These are phyloP conservation scores for Globisporangium alternatum DNA, from an alignment of 352 stramenopile genomes.

Conservation along the genomic window DNA sequence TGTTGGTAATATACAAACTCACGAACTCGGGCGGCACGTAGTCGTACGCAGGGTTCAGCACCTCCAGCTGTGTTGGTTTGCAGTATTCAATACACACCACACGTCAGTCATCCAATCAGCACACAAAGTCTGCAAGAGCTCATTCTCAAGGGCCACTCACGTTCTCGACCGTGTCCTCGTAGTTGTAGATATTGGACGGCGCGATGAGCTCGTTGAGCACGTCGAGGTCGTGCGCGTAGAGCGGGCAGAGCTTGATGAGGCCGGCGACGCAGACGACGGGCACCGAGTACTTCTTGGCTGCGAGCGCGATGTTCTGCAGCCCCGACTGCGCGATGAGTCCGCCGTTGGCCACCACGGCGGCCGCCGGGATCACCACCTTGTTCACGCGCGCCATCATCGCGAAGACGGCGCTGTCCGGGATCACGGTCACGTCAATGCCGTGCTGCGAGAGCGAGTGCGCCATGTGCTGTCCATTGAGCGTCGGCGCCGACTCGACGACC, in stretches of 20 bases:
- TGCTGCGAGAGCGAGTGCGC: constrained; percentile 87
- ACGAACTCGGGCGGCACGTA: constrained; percentile 97
- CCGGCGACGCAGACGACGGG: constrained; percentile 96
- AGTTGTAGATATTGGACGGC: constrained; percentile 87
- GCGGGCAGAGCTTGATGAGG: constrained; percentile 97
- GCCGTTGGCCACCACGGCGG: constrained; percentile 97
- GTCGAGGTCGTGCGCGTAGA: constrained; percentile 98
- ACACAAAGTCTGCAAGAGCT: not conserved
- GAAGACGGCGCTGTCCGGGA: constrained; percentile 96
- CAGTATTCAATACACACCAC: not conserved
- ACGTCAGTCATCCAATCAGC: not conserved
- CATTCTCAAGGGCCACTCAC: constrained; percentile 26
- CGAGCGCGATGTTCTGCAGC: constrained; percentile 94
- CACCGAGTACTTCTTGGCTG: constrained; percentile 95
- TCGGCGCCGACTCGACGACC: constrained; percentile 91
- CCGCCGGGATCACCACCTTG: constrained; percentile 95
- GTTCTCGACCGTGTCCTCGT: constrained; percentile 87
- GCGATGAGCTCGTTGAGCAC: constrained; percentile 91
- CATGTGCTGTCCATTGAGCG: constrained; percentile 90
- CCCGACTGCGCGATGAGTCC: constrained; percentile 94
- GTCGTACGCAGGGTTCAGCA: constrained; percentile 97
- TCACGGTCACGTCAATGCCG: constrained; percentile 94
- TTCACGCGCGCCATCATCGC: constrained; percentile 98
- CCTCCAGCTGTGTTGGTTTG: constrained; percentile 74
- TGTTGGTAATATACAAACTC: constrained; percentile 98